phyloP scores from a whole-genome alignment of 75 land plant species.

The Chamaecyparis obtusa region DNA sequence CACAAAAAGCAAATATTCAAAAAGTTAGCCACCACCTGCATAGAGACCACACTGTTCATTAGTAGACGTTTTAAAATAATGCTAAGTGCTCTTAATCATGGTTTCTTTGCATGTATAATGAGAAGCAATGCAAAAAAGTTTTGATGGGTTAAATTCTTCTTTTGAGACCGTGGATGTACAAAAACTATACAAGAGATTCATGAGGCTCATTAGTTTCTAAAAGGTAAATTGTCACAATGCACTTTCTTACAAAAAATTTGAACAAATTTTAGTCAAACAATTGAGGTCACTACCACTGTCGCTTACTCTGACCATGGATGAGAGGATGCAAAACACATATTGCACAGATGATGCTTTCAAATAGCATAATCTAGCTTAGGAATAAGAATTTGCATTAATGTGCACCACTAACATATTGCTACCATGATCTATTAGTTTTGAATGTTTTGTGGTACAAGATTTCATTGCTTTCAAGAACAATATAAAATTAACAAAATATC shows the following conservation, averaged over 20 bases:
- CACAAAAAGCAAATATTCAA: conserved; percentile 27
- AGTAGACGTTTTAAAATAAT: background rate
- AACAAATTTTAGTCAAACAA: background rate
- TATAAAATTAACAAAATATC: background rate
- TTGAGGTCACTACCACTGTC: background rate
- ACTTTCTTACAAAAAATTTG: background rate
- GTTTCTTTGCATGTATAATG: background rate
- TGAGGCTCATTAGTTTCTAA: background rate
- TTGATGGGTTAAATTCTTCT: background rate
- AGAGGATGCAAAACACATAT: background rate
- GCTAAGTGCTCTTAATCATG: conserved; percentile 3
- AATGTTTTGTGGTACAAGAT: background rate
- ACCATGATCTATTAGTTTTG: background rate
- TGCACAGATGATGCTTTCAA: background rate
- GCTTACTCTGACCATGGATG: background rate
- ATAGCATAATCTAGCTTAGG: conserved; percentile 2
- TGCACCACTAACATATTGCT: background rate
- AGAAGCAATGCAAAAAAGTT: background rate
- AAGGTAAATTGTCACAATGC: background rate
- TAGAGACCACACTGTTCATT: background rate
- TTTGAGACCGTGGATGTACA: background rate
- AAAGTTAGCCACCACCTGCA: conserved; percentile 42
- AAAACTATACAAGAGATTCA: background rate
- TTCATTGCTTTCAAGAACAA: background rate
- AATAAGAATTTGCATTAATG: background rate